Conservation (phyloP, 78 protist species). For the Bigelowiella natans region DNA sequence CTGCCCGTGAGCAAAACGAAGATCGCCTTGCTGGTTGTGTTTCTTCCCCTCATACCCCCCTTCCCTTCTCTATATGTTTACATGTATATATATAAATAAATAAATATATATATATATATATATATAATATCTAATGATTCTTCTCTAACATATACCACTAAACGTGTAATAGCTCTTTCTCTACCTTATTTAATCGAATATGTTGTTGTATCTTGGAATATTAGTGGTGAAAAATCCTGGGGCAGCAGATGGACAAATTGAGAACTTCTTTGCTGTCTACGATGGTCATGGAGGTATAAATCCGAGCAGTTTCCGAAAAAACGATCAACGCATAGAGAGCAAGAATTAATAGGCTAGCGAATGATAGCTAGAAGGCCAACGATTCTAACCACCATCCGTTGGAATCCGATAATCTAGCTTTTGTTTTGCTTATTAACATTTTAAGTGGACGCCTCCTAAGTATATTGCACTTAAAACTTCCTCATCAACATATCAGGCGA, state of each 20-base stretch:
- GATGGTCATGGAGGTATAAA: background rate
- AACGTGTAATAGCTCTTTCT: too few species aligned
- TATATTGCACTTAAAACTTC: too few species aligned
- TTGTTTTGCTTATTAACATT: too few species aligned
- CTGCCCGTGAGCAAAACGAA: background rate
- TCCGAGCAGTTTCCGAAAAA: too few species aligned
- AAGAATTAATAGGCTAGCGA: too few species aligned
- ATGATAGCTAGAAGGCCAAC: too few species aligned
- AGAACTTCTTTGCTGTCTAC: background rate
- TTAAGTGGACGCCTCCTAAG: too few species aligned
- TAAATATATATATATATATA: background rate
- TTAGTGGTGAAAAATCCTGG: background rate
- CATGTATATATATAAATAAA: background rate
- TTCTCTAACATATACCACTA: too few species aligned
- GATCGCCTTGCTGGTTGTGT: background rate
- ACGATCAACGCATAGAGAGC: too few species aligned
- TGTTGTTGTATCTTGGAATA: background rate
- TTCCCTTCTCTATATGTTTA: background rate
- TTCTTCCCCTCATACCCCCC: background rate
- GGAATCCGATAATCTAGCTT: too few species aligned
- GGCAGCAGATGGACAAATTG: background rate
- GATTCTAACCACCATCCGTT: too few species aligned
- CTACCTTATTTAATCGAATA: background rate
- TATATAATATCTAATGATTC: background rate
- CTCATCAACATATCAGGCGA: too few species aligned